Evolutionary conservation across 2,329 filamentous ascomycete genomes (phyloP).

Genomic region (Calonectria fujianensis): DNA sequence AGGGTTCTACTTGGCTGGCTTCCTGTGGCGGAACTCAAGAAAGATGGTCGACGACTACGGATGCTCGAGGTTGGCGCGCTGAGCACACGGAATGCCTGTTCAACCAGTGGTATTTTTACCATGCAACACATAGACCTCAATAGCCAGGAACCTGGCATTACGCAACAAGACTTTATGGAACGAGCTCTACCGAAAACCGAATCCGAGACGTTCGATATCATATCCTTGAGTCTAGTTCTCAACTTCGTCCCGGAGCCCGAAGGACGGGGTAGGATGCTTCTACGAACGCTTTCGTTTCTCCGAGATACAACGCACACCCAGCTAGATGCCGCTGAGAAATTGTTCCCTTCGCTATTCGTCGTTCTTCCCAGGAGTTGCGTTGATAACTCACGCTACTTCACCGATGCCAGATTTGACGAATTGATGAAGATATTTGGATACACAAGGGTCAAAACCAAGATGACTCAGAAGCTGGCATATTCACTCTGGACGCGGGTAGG

Average conservation of each 20-base stretch:
- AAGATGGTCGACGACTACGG: constrained; percentile 63
- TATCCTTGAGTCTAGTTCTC: constrained; percentile 93
- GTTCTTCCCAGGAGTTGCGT: constrained; percentile 93
- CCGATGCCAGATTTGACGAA: constrained; percentile 78
- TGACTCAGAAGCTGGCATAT: constrained; percentile 89
- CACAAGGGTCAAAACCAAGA: constrained; percentile 77
- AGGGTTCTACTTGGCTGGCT: constrained; percentile 79
- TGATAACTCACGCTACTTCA: constrained; percentile 92
- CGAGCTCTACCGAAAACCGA: constrained; percentile 80
- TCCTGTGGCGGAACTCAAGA: constrained; percentile 55
- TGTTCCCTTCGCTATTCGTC: constrained; percentile 85
- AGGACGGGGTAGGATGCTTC: constrained; percentile 89
- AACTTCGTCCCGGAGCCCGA: constrained; percentile 92
- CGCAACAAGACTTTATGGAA: constrained; percentile 95
- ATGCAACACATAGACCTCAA: constrained; percentile 92
- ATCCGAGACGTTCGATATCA: constrained; percentile 85
- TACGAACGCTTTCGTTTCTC: constrained; percentile 83
- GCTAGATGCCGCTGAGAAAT: constrained; percentile 53
- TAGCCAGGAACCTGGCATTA: constrained; percentile 87
- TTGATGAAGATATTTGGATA: constrained; percentile 90
- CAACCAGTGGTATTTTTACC: constrained; percentile 80
- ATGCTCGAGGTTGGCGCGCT: constrained; percentile 94
- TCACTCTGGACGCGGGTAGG: constrained; percentile 83
- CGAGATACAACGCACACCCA: constrained; percentile 54
- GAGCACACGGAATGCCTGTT: constrained; percentile 89